Evolutionary conservation across 306 rosid genomes (phyloP), one percentile per base, ranked within the genome.

Genomic region (Cicer judaicum): DNA sequence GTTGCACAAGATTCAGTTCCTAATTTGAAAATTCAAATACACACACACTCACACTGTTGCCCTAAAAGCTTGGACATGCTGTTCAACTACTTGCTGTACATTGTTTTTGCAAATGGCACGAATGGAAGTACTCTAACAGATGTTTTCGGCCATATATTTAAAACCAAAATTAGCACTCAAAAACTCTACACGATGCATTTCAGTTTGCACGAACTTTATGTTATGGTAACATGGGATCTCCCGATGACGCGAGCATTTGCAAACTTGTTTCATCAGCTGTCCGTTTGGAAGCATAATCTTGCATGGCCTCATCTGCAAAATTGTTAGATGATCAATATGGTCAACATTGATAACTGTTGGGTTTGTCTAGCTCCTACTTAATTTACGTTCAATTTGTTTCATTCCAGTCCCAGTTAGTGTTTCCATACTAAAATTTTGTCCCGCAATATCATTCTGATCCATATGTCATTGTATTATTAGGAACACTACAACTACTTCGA

Each of bases 151-250:
- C 64, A 64, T 50, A 76, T 76, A 64, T 64, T 76, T 70, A 76
- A 64, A 64, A 70, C 71, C 81, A 81, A 55, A 64, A 68, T 47
- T 38, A 49, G 62, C 74, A 66, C 77, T 52, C 73, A 69, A 67
- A 66, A 75, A 42, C 77, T 69, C 80, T 74, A 75, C 56, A 68
- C 6, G 64, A 34, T 55, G 74, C 76, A 74, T 78, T 88, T 75
- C 84, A 77, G 52, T 84, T 64, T 15, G 64, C 75, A 76, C 15
- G 64, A 47, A 74, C 79, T 73, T 70, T 62, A 65, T 55, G 61
- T 84, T 75, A 92, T 18, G 94, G 98, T 80, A 92, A 46, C 98
- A 95, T 92, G 62, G 97, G 98, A 85, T 95, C 99, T 67, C 98
- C 93, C 12, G 96, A 80, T 13, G 96, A 67, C 0, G 90, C 88